Percentiles rank a stretch among this genome's conserved stretches.
Evolutionary conservation across 176 grass and related monocot genomes (phyloP).

Genomic region (Oryza glumipatula): DNA sequence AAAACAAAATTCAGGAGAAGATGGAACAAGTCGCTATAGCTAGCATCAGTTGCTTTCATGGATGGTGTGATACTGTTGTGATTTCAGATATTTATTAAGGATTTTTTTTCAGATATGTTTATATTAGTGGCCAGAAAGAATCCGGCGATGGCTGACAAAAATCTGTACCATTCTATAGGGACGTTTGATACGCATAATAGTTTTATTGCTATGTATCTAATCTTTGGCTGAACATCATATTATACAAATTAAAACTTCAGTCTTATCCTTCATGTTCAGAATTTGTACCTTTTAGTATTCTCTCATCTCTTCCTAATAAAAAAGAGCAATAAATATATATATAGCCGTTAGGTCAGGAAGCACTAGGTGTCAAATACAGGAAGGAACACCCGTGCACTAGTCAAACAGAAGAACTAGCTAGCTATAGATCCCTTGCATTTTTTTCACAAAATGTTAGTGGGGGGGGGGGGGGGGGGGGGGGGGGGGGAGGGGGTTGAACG

Average conservation of each 20-base stretch:
- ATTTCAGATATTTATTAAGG: neutral
- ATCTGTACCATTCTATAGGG: neutral
- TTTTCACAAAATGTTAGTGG: too few species aligned
- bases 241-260: neutral
- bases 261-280: neutral
- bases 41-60: constrained; percentile 2
- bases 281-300: neutral
- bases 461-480: too few species aligned
- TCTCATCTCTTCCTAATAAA: neutral
- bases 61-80: neutral
- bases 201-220: neutral
- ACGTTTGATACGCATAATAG: neutral
- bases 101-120: neutral
- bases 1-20: neutral
- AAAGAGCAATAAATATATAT: neutral
- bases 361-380: neutral
- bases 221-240: neutral
- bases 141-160: neutral
- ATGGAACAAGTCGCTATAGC: neutral
- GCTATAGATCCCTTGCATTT: neutral
- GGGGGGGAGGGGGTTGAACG: too few species aligned
- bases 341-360: neutral
- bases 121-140: constrained; percentile 8
- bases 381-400: neutral
- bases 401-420: neutral